Evolutionary conservation across 2,329 filamentous ascomycete genomes (phyloP).

Genomic region (Microdochium bolleyi): DNA sequence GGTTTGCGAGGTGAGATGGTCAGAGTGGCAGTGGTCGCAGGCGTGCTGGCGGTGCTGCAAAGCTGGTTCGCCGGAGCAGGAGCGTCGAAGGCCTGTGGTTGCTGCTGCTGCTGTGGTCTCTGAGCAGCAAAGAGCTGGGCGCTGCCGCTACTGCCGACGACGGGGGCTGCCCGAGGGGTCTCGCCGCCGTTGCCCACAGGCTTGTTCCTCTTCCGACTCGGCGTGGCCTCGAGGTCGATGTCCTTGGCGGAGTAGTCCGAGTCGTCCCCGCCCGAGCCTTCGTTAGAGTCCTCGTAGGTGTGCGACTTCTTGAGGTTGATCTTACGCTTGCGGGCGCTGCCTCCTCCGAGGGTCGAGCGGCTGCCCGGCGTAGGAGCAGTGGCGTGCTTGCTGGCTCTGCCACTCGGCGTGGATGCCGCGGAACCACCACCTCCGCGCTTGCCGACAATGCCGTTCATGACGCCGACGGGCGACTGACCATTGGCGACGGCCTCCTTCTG

Average conservation of each 20-base stretch:
- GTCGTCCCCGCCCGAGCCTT: not conserved
- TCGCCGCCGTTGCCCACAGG: not conserved
- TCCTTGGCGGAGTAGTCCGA: not conserved
- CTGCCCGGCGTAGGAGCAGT: not conserved
- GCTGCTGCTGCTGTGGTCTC: not conserved
- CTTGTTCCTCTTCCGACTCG: not conserved
- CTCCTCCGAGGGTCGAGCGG: not conserved
- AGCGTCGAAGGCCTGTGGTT: not conserved
- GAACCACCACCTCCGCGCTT: constrained; percentile 10
- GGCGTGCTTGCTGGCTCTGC: not conserved
- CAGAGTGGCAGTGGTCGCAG: not conserved
- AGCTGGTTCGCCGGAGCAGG: not conserved
- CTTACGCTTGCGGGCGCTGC: not conserved
- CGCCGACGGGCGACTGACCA: constrained; percentile 36
- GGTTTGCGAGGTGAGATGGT: not conserved
- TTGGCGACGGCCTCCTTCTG: constrained; percentile 34
- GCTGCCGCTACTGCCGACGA: not conserved
- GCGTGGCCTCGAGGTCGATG: not conserved
- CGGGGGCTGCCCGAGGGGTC: not conserved
- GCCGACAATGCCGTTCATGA: constrained; percentile 16
- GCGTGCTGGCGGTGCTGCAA: not conserved
- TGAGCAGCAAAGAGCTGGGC: not conserved
- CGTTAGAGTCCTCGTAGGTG: not conserved
- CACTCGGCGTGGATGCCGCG: constrained; percentile 15
- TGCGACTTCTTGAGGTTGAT: not conserved